Evolutionary conservation across 805 yeast species (phyloP), one percentile per base, ranked within the genome.

Genomic region (Ogataea populi-albae): DNA sequence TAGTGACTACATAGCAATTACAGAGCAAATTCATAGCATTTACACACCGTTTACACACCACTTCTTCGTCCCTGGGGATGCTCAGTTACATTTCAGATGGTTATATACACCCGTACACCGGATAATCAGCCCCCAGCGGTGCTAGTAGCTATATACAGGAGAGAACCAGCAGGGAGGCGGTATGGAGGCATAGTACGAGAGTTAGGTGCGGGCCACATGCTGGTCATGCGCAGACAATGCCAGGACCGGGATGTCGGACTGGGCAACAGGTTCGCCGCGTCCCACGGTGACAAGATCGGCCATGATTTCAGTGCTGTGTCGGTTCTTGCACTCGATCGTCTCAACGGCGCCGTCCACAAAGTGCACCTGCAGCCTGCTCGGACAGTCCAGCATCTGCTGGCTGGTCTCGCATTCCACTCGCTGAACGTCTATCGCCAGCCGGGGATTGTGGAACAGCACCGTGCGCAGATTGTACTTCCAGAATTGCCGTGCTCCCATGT

Each of bases 391-490:
- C 32, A 64, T 61, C 30, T 73, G 74, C 14, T 70, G 73, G 32
- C 61, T 64, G 17, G 62, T 59, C 4, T 40, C 54, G 41, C 59
- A 64, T 29, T 67, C 64, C 28, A 83, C 68, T 47, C 88, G 68
- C 10, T 71, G 64, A 23, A 86, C 81, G 17, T 71, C 68, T 37
- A 86, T 77, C 17, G 76, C 71, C 18, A 84, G 53, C 28, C 66
- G 64, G n/a, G 91, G 89, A 59, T 88, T 88, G 64, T 86, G 89
- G 59, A 84, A 88, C 56, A 77, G 80, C 44, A 88, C 68, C 5
- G 88, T 77, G 17, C 93, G 94, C 38, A 88, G 65, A 61, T 77
- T 73, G 34, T 68, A 64, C 49, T 75, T 76, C 93, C 94, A 85
- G 61, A 88, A 86, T 46, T 74, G 73, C 50, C 80, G 76, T 37